phyloP scores from a whole-genome alignment of 78 protist genomes.

The Chrysochromulina tobinii region DNA sequence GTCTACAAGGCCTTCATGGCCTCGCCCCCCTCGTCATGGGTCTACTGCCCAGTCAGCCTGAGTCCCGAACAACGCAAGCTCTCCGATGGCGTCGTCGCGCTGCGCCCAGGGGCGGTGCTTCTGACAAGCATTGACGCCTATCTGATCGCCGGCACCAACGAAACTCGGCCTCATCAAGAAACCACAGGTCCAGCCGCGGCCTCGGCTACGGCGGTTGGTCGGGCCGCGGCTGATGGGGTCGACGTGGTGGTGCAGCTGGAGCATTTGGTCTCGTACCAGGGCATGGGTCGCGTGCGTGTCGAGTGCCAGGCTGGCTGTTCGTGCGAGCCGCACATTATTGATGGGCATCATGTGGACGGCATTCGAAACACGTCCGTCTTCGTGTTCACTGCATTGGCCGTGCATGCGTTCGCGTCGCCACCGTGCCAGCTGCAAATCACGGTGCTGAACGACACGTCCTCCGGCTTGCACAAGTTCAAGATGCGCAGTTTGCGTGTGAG shows the following conservation, averaged over 20 bases:
- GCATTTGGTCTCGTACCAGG: background rate
- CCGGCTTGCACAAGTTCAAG: no score
- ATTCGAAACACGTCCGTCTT: background rate
- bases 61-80: background rate
- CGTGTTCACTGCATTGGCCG: no score
- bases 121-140: background rate
- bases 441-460: no score
- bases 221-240: background rate
- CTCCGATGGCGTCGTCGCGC: background rate
- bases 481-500: no score
- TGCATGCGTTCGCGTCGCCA: no score
- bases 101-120: background rate
- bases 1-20: background rate
- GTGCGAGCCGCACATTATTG: background rate
- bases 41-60: background rate
- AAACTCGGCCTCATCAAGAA: no score
- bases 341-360: background rate
- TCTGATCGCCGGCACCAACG: no score
- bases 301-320: background rate
- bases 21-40: background rate
- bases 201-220: background rate
- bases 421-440: no score
- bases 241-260: background rate
- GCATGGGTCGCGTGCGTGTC: background rate
- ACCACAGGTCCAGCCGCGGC: background rate